A percentile compares a stretch with the other conserved stretches of the same genome.
These are phyloP conservation scores for Clitopilus hobsonii DNA, from an alignment of 768 basidiomycete species.

Conservation along the genomic window DNA sequence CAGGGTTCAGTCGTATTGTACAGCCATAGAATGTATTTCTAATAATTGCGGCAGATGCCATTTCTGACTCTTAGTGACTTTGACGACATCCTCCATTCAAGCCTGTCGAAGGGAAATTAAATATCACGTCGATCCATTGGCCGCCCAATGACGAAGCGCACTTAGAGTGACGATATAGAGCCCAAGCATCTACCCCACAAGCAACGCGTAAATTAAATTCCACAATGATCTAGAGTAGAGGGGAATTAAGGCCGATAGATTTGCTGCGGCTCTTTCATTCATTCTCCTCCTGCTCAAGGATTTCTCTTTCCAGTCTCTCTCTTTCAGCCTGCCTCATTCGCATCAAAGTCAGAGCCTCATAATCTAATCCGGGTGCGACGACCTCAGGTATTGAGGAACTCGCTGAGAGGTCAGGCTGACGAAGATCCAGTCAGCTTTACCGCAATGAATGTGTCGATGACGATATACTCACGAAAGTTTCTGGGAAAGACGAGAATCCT, in stretches of 20 bases:
- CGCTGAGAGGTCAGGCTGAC: slow-evolving; percentile 24
- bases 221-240: too few species aligned
- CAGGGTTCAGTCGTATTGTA: too few species aligned
- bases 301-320: slow-evolving; percentile 71
- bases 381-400: slow-evolving; percentile 13
- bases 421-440: slow-evolving; percentile 7
- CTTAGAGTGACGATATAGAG: too few species aligned
- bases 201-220: too few species aligned
- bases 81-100: background rate
- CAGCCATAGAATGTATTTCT: background rate
- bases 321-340: slow-evolving; percentile 79
- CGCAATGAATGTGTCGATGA: background rate
- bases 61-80: background rate
- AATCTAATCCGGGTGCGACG: slow-evolving; percentile 50
- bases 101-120: background rate
- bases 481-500: slow-evolving; percentile 62
- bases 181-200: too few species aligned
- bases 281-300: slow-evolving; percentile 61
- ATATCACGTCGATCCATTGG: too few species aligned
- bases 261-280: too few species aligned
- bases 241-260: too few species aligned
- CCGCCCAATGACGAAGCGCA: too few species aligned
- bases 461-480: slow-evolving; percentile 40
- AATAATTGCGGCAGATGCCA: background rate
- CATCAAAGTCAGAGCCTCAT: slow-evolving; percentile 76